Conservation (phyloP, 2,329 filamentous ascomycete genomes). For the Phialemonium atrogriseum region DNA sequence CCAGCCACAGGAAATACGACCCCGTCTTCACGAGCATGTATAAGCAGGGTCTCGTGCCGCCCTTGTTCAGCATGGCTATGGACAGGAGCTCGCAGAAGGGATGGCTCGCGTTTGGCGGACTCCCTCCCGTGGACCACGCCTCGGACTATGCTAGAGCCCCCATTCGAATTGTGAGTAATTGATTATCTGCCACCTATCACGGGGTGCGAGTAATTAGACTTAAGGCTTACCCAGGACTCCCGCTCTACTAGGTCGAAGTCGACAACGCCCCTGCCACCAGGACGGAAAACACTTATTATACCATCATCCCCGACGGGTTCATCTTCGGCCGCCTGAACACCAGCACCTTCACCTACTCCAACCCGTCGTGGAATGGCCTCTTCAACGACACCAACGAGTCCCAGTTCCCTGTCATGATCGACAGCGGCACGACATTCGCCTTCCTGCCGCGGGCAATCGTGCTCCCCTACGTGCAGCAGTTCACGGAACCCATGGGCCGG, state of each 20-base stretch:
- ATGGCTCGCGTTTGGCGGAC: background rate
- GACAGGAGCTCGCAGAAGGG: background rate
- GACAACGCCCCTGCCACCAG: background rate
- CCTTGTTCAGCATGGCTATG: background rate
- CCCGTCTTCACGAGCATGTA: conserved; percentile 1
- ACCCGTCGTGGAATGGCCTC: background rate
- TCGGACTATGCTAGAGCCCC: background rate
- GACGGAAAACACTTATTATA: background rate
- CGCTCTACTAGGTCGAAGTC: conserved; percentile 1
- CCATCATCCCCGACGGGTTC: conserved; percentile 1
- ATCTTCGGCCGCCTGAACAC: conserved; percentile 1
- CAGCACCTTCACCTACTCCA: conserved; percentile 1
- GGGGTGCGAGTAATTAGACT: too few relatives aligned
- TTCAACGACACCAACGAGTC: background rate
- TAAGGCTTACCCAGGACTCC: too few relatives aligned
- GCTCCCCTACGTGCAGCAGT: background rate
- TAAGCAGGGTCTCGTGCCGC: background rate
- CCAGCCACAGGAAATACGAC: background rate
- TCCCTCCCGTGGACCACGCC: background rate
- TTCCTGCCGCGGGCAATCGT: background rate
- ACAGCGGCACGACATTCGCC: background rate
- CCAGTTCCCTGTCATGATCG: conserved; percentile 1
- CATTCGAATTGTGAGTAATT: background rate
- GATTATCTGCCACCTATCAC: too few relatives aligned
- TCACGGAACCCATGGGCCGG: background rate